Evolutionary conservation across 352 stramenopile genomes (phyloP).

Genomic region (Globisporangium echinulatum): DNA sequence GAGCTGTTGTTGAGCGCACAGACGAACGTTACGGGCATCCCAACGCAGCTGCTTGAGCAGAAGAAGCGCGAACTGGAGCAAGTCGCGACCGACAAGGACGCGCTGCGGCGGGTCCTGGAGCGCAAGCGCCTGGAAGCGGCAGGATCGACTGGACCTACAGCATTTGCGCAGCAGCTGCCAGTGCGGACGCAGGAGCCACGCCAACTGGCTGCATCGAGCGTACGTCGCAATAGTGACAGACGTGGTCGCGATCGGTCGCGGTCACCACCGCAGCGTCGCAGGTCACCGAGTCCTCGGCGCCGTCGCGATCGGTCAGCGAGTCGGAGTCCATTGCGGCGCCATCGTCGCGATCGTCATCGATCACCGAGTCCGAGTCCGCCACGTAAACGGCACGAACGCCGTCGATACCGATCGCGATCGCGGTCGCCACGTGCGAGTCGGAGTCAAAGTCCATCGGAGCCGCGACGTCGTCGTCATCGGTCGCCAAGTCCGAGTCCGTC

Average conservation of each 20-base stretch:
- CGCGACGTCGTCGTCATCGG: constrained; percentile 11
- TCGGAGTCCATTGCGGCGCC: constrained; percentile 3
- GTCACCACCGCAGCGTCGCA: constrained; percentile 1
- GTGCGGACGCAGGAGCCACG: not conserved
- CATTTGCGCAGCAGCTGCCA: not conserved
- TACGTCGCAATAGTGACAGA: constrained; percentile 1
- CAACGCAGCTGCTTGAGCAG: constrained; percentile 77
- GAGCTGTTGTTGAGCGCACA: constrained; percentile 86
- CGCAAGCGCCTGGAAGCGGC: constrained; percentile 32
- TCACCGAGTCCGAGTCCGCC: constrained; percentile 2
- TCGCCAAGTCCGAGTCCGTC: constrained; percentile 14
- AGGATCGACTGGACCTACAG: not conserved
- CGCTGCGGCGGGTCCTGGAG: constrained; percentile 53
- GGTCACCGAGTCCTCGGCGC: constrained; percentile 1
- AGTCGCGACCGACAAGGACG: constrained; percentile 46
- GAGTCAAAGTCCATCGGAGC: not conserved
- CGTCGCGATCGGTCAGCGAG: constrained; percentile 2
- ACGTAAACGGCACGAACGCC: no score
- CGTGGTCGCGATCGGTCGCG: constrained; percentile 7
- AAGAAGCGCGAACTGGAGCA: constrained; percentile 87
- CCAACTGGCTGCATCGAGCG: no score
- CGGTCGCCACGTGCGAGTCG: not conserved
- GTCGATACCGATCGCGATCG: not conserved
- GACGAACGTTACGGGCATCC: constrained; percentile 82
- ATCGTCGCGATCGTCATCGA: constrained; percentile 1